A percentile compares a stretch with the other conserved stretches of the same genome.
Conservation (phyloP, 108 stramenopile genomes). For the Cyclostephanos invisitatus region DNA sequence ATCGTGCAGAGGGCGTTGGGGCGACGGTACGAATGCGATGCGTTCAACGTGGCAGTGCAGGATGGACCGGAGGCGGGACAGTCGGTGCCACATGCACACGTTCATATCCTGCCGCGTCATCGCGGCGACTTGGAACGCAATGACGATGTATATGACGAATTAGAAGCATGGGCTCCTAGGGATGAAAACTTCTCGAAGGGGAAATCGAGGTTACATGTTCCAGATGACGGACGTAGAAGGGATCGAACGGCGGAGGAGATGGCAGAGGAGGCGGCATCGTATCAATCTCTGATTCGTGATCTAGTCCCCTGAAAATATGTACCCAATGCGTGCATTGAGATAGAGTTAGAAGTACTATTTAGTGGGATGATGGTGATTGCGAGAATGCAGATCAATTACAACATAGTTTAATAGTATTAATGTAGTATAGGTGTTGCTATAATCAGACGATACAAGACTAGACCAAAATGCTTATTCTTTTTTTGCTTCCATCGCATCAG, state of each 20-base stretch:
- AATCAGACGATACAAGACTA: too few relatives aligned
- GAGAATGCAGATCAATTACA: too few relatives aligned
- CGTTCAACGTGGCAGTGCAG: slow-evolving; percentile 90
- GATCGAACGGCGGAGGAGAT: slow-evolving; percentile 79
- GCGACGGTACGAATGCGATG: slow-evolving; percentile 54
- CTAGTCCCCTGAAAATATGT: not conserved
- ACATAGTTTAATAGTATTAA: too few relatives aligned
- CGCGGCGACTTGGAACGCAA: slow-evolving; percentile 76
- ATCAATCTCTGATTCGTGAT: slow-evolving; percentile 47
- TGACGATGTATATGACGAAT: slow-evolving; percentile 84
- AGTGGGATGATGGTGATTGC: too few relatives aligned
- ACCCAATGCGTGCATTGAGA: too few relatives aligned
- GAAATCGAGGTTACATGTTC: slow-evolving; percentile 61
- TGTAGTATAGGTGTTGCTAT: too few relatives aligned
- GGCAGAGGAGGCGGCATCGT: slow-evolving; percentile 74
- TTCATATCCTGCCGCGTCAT: slow-evolving; percentile 83
- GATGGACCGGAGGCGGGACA: slow-evolving; percentile 87
- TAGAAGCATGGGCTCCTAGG: slow-evolving; percentile 83
- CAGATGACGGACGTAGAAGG: slow-evolving; percentile 71
- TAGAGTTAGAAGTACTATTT: too few relatives aligned
- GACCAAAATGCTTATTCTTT: not conserved
- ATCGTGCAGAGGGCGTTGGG: slow-evolving; percentile 68
- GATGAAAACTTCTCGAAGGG: slow-evolving; percentile 40
- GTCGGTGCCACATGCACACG: slow-evolving; percentile 89
- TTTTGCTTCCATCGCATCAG: not conserved